phyloP scores from a whole-genome alignment of 768 basidiomycete species.

The Trametes cingulata region DNA sequence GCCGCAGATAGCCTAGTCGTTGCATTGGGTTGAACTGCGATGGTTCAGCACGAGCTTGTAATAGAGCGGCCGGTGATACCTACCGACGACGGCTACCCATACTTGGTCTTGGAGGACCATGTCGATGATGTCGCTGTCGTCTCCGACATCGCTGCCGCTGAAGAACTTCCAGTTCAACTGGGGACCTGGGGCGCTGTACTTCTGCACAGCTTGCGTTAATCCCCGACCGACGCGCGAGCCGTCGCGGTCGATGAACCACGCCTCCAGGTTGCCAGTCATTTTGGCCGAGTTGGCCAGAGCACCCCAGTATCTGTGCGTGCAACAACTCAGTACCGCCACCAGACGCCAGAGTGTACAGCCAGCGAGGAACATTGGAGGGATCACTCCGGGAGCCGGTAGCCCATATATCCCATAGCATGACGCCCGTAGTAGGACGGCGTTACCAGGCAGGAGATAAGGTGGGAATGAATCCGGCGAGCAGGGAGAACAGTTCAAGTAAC shows the following conservation, averaged over 20 bases:
- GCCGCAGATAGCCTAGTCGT: conserved; percentile 35
- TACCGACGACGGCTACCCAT: conserved; percentile 46
- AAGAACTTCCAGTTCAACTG: conserved; percentile 29
- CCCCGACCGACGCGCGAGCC: conserved; percentile 34
- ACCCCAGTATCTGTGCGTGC: conserved; percentile 28
- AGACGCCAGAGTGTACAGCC: no score
- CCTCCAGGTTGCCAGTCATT: conserved; percentile 35
- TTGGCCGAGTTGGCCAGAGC: conserved; percentile 24
- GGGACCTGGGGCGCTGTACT: conserved; percentile 24
- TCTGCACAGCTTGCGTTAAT: conserved; percentile 31
- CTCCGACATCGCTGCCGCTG: conserved; percentile 25
- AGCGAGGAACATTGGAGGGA: no score
- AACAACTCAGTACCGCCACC: no score
- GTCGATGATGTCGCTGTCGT: conserved; percentile 32
- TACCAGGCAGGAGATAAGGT: no score
- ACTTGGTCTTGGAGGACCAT: conserved; percentile 39
- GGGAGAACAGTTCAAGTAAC: no score
- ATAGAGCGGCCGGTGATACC: conserved; percentile 10
- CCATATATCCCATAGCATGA: no score
- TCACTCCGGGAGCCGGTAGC: no score
- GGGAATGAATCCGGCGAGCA: no score
- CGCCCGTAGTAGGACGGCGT: no score
- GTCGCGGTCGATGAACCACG: conserved; percentile 45
- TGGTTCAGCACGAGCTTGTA: not conserved
- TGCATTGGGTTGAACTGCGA: conserved; percentile 38